A percentile compares a stretch with the other conserved stretches of the same genome.
phyloP scores from a whole-genome alignment of 2,329 filamentous ascomycete species.

The Apiospora kogelbergensis region DNA sequence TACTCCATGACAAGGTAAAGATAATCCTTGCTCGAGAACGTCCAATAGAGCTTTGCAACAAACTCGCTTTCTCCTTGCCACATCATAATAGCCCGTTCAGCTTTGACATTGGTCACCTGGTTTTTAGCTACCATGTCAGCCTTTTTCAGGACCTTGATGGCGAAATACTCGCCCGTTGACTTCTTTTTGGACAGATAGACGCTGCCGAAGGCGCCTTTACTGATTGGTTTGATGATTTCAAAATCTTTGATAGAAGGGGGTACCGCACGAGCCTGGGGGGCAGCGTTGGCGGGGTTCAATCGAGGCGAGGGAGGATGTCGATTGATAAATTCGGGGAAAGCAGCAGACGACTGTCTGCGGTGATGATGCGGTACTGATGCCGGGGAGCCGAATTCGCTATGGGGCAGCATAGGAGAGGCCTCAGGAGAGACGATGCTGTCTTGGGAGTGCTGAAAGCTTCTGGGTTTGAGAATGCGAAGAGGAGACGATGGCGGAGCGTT shows the following conservation, averaged over 20 bases:
- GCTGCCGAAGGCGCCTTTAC: conserved; percentile 96
- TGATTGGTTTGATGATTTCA: conserved; percentile 99
- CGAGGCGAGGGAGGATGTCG: conserved; percentile 80
- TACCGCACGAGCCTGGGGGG: conserved; percentile 82
- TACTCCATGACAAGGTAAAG: conserved; percentile 99
- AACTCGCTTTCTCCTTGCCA: conserved; percentile 99
- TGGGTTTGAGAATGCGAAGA: conserved; percentile 80
- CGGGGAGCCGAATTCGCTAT: conserved; percentile 79
- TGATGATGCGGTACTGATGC: conserved; percentile 61
- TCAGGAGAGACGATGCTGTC: conserved; percentile 80
- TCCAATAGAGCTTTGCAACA: conserved; percentile 99
- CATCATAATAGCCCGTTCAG: conserved; percentile 99
- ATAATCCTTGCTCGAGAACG: conserved; percentile 98
- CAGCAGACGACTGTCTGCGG: conserved; percentile 86
- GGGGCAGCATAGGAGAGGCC: conserved; percentile 81
- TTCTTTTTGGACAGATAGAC: conserved; percentile 99
- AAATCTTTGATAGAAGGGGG: conserved; percentile 99
- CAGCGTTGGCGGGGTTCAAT: conserved; percentile 70
- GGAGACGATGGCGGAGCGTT: conserved; percentile 77
- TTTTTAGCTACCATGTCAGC: conserved; percentile 99
- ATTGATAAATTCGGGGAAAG: conserved; percentile 68
- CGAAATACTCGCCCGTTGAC: conserved; percentile 96
- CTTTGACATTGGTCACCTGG: conserved; percentile 98
- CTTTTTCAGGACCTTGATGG: conserved; percentile 98
- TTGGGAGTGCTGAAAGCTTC: conserved; percentile 56